These are phyloP conservation scores for Cercospora citrullina DNA, from an alignment of 2,329 filamentous ascomycete genomes.

Conservation along the genomic window DNA sequence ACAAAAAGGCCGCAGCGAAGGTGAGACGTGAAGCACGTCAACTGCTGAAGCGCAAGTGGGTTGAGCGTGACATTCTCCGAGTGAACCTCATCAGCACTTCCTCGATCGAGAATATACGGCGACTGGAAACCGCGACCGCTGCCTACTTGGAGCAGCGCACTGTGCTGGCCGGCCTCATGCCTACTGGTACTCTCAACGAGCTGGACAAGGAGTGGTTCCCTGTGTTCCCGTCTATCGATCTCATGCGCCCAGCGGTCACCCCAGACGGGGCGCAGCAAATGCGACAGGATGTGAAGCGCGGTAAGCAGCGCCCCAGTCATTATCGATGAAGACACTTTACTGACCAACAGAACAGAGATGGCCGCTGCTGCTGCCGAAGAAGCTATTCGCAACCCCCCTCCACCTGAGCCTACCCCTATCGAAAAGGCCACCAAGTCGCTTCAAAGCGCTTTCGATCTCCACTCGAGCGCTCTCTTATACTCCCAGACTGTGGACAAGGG, in stretches of 20 bases:
- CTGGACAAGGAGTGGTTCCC: constrained; percentile 27
- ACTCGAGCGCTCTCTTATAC: constrained; percentile 12
- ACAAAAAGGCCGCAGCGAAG: constrained; percentile 9
- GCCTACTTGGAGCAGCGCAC: constrained; percentile 23
- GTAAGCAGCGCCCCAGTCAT: not conserved
- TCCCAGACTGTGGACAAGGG: constrained; percentile 16
- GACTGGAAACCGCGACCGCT: constrained; percentile 14
- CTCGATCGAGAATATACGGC: constrained; percentile 14
- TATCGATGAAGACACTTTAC: not conserved
- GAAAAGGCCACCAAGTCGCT: constrained; percentile 16
- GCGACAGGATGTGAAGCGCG: not conserved
- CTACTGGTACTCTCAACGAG: constrained; percentile 24
- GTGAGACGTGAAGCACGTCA: constrained; percentile 21
- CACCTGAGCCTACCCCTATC: not conserved
- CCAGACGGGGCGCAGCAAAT: constrained; percentile 12
- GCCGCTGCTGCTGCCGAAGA: not conserved
- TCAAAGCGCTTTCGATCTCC: constrained; percentile 13
- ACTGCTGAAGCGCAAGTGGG: constrained; percentile 26
- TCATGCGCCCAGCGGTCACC: constrained; percentile 13
- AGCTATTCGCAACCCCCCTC: not conserved
- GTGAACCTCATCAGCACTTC: constrained; percentile 18
- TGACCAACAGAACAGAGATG: not conserved
- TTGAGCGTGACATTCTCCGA: constrained; percentile 24
- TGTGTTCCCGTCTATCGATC: constrained; percentile 6
- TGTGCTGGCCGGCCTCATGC: constrained; percentile 23